Base-by-base conservation (phyloP, 768 basidiomycete genomes). In the Lentinula edodes region DNA sequence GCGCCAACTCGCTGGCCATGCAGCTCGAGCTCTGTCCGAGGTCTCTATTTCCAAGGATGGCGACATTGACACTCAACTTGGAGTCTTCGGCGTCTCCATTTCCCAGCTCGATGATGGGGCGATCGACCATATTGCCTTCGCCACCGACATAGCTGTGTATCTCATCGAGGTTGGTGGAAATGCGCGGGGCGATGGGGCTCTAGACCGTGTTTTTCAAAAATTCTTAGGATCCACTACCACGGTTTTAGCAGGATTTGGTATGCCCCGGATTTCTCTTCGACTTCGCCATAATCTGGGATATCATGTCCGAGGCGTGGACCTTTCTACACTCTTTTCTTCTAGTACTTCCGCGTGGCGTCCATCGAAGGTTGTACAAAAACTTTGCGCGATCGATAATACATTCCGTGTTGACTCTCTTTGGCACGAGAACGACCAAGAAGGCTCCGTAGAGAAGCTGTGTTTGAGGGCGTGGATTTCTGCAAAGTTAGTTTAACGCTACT, bases 391-490 rank as follows among this genome's bases (percentile, higher is more conserved):
- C 13, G 45, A 35, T 28, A 45, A 28, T 32, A 32, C 45, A 5
- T 56, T 61, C 32, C 5, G 5, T 1, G 65, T 78, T 6, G 58
- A 72, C 56, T 55, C 56, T 16, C 35, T 77, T 34, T 77, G 78
- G 78, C 66, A 66, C 23, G 67, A 56, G 45, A 61, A 61, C 16
- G 65, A 69, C 39, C 51, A 61, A 18, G 62, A 66, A 15, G 61
- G 61, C 2, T 54, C 51, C 23, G 42, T 64, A 16, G 64, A 66
- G 32, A 68, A 75, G 43, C 41, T 76, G 16, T 75, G 72, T 61
- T 67, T 77, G 43, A 73, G 75, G 52, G 76, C 77, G 7, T 78
- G 77, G 76, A 61, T 79, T 7, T 72, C 75, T 28, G 75, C 70
- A 73, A 52, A 52, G 68, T 66, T 42, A 23, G 56, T 51, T 5